Percentiles rank a stretch among this genome's conserved stretches.
Evolutionary conservation across 768 basidiomycete species (phyloP).

Genomic region (Cubamyces lactineus): DNA sequence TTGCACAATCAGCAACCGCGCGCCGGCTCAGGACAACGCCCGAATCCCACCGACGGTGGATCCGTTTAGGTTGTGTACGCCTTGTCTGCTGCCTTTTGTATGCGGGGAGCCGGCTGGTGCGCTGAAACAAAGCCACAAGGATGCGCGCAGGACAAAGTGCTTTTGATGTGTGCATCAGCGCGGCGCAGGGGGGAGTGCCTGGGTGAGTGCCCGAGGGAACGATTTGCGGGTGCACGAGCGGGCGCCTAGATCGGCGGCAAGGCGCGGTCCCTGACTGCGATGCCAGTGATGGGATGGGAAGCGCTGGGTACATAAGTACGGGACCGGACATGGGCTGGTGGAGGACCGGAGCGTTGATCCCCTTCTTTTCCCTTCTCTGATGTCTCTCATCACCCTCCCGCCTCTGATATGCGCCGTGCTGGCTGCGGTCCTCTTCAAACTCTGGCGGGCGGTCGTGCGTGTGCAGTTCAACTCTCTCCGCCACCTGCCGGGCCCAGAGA

Average conservation of each 20-base stretch:
- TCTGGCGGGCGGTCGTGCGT: not conserved
- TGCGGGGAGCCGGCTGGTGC: no score
- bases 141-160: no score
- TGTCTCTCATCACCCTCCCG: slow-evolving; percentile 4
- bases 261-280: slow-evolving; percentile 11
- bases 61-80: no score
- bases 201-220: no score
- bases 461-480: slow-evolving; percentile 7
- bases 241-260: not conserved
- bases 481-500: slow-evolving; percentile 6
- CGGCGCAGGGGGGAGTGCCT: no score
- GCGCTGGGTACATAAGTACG: slow-evolving; percentile 10
- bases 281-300: not conserved
- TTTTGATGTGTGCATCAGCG: no score
- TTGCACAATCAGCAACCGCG: no score
- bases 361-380: slow-evolving; percentile 10
- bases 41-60: no score
- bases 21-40: no score
- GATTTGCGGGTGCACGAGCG: not conserved
- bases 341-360: slow-evolving; percentile 6
- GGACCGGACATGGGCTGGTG: not conserved
- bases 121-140: no score
- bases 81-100: no score
- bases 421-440: slow-evolving; percentile 10
- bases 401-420: slow-evolving; percentile 11